Base-by-base conservation (phyloP, 768 basidiomycete genomes). In the Rhizopogon vulgaris region DNA sequence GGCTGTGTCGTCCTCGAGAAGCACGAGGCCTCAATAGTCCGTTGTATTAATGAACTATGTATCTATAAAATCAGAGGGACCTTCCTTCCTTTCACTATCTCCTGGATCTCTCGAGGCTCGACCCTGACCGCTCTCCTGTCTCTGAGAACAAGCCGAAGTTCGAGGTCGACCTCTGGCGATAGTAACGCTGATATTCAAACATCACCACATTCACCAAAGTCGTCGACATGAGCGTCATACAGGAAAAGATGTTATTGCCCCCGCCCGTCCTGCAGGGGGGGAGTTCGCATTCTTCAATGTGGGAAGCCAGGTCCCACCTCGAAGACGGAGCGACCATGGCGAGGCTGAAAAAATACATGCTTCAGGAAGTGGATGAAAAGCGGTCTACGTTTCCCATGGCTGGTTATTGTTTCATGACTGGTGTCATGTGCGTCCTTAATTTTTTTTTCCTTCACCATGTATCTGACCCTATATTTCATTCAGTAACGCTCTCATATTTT, bases 321-420 rank as follows among this genome's bases (percentile, higher is more conserved):
- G 39, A 38, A 12, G 48, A 39, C 6, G 48, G 45, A 17, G 41
- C 28, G 18, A 22, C 49, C n/a, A 48, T 50, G 18, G 27, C 28
- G 5, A 51, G 14, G 12, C 34, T 54, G 17, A 56, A 56, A 34
- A 41, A 38, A 14, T 54, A 38, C 12, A 22, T 57, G 14, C 25
- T 39, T 24, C 27, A 27, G 32, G 56, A 57, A 22, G 45, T 57
- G 30, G 56, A 57, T 36, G 40, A 9, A 25, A 40, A 48, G 38
- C 56, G 28, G 11, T 71, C 77, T 1, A 79, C 76, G 0, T 66
- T 71, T 1, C 83, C 79, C 10, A 63, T 85, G 53, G 72, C 79
- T 7, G 78, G 76, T 4, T 87, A 78, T 60, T 84, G 80, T 64
- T 84, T 85, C 65, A 85, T 87, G 83, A 85, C 83, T 5, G 84